Evolutionary conservation across 768 basidiomycete species (phyloP).

Genomic region (Mycena kentingensis): DNA sequence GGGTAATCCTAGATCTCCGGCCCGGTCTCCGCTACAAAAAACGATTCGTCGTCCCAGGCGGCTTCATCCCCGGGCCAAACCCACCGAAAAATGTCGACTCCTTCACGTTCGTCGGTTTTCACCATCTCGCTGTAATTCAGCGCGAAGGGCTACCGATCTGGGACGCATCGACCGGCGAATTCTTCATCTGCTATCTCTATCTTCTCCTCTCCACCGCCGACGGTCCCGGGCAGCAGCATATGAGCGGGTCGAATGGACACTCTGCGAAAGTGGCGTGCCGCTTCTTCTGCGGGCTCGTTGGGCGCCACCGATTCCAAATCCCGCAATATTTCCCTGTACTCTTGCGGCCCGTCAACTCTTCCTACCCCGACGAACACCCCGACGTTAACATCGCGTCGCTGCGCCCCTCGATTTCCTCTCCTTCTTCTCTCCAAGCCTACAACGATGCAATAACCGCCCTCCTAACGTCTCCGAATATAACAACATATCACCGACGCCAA

Average conservation of each 20-base stretch:
- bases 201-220: background rate
- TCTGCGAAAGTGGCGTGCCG: background rate
- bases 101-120: constrained; percentile 35
- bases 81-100: constrained; percentile 38
- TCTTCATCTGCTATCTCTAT: constrained; percentile 10
- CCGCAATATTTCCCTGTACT: background rate
- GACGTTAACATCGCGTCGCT: background rate
- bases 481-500: background rate
- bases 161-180: background rate
- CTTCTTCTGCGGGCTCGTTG: background rate
- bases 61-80: constrained; percentile 38
- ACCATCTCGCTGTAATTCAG: constrained; percentile 35
- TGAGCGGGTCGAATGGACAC: background rate
- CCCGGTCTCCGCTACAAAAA: constrained; percentile 37
- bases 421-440: too few species aligned
- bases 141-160: constrained; percentile 26
- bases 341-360: background rate
- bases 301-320: background rate
- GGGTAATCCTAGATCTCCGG: constrained; percentile 36
- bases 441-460: background rate
- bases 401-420: too few species aligned
- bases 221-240: background rate
- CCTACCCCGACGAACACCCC: background rate
- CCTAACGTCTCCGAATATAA: background rate
- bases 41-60: constrained; percentile 35